Conservation (phyloP, 2,329 filamentous ascomycete genomes). For the Aspergillus jensenii region DNA sequence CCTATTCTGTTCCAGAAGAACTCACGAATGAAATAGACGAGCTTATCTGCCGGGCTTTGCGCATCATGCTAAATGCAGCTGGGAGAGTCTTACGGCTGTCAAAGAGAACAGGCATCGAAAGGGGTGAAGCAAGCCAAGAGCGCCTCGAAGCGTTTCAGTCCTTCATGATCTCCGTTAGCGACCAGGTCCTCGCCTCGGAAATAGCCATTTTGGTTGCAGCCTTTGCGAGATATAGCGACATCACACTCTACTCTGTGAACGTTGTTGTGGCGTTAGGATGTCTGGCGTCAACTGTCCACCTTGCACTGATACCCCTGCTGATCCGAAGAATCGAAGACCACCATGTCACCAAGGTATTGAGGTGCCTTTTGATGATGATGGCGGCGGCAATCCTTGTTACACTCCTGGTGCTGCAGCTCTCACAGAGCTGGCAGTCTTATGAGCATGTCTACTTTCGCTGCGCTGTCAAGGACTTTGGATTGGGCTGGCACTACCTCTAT, state of each 20-base stretch:
- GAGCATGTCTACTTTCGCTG: not conserved
- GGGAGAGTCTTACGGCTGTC: too few relatives aligned
- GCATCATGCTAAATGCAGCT: not conserved
- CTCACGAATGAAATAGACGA: not conserved
- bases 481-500: not conserved
- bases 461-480: not conserved
- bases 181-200: not conserved
- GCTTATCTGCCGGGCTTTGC: not conserved
- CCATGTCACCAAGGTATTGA: not conserved
- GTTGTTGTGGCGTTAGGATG: not conserved
- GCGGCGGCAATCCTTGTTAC: not conserved
- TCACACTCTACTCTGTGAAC: not conserved
- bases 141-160: not conserved
- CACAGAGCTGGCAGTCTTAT: not conserved
- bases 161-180: not conserved
- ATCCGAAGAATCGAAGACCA: not conserved
- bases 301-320: not conserved
- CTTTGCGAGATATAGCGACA: not conserved
- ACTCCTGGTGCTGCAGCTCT: not conserved
- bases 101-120: not conserved
- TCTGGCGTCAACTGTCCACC: not conserved
- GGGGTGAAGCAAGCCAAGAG: not conserved
- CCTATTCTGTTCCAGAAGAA: not conserved
- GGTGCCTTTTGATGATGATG: not conserved
- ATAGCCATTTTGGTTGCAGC: not conserved